Conservation (phyloP, 208 protist species). For the Trypanosoma caninum region DNA sequence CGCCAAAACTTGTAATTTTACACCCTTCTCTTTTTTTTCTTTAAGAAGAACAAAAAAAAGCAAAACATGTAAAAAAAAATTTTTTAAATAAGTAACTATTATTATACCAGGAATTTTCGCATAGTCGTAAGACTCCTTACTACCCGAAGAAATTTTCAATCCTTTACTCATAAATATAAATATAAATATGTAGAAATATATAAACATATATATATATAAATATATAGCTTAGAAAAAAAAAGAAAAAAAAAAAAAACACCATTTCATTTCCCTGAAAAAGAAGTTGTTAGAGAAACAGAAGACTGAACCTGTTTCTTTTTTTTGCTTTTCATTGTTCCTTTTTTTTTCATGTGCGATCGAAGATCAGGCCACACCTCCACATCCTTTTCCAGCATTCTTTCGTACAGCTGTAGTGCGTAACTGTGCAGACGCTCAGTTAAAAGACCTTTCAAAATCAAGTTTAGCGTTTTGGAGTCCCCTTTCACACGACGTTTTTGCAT, state of each 20-base stretch:
- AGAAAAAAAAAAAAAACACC: not conserved
- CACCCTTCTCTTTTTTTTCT: no score
- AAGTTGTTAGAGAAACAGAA: not conserved
- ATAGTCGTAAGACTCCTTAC: no score
- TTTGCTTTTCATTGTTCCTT: not conserved
- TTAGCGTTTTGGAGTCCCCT: constrained; percentile 69
- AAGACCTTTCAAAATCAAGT: constrained; percentile 81
- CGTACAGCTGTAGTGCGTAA: constrained; percentile 69
- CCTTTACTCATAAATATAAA: not conserved
- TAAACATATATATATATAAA: constrained; percentile 6
- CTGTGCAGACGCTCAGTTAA: constrained; percentile 55
- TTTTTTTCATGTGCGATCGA: constrained; percentile 32
- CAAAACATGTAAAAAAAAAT: constrained; percentile 1
- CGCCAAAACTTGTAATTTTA: no score
- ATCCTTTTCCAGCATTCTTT: constrained; percentile 63
- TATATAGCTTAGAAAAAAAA: not conserved
- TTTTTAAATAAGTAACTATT: no score
- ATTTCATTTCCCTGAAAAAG: not conserved
- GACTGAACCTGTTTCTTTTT: not conserved
- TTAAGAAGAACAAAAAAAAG: no score
- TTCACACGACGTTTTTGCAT: constrained; percentile 76
- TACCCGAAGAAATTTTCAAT: not conserved
- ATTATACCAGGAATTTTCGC: no score
- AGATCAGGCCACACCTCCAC: constrained; percentile 81
- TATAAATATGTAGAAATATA: not conserved